Evolutionary conservation across 1,284 basidiomycete genomes (phyloP), one percentile per base, ranked within the genome.

Genomic region (Melanopsichium pennsylvanicum): DNA sequence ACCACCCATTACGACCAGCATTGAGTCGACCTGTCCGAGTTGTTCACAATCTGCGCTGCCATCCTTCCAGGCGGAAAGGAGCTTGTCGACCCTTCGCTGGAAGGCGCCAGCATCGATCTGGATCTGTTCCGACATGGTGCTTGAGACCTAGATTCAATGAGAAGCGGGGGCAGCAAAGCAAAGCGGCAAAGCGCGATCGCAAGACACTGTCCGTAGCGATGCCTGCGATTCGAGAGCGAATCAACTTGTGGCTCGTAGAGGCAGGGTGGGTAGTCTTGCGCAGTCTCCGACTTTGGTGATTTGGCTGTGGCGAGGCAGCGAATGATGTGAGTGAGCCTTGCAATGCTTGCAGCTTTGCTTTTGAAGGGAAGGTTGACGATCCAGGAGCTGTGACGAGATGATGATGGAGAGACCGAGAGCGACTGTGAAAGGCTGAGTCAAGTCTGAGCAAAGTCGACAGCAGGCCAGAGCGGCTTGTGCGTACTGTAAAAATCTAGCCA

Each of bases 111-210:
- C 50, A 35, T 77, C 75, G 45, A 77, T 75, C 27, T 68, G 47
- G 29, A 77, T 66, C 56, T 69, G 62, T 16, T 74, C 73, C 40
- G 74, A 72, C 72, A 76, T 76, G 46, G 32, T 33, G 19, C 6
- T 12, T 5, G 5, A 23, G 2, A 19, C 15, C 41, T 38, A 44
- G 36, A 35, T 40, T 27, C n/a, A n/a, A n/a, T n/a, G n/a, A n/a
- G n/a, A n/a, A n/a, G n/a, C n/a, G n/a, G n/a, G n/a, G n/a, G n/a
- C n/a, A n/a, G n/a, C n/a, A n/a, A n/a, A n/a, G n/a, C n/a, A n/a
- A n/a, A n/a, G n/a, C n/a, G n/a, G n/a, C n/a, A n/a, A n/a, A n/a
- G n/a, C n/a, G n/a, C n/a, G n/a, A n/a, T n/a, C n/a, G n/a, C n/a
- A n/a, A n/a, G n/a, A n/a, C n/a, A n/a, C n/a, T n/a, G n/a, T n/a